Evolutionary conservation across 805 yeast species (phyloP), one percentile per base, ranked within the genome.

Genomic region (Saccharomycopsis vini): DNA sequence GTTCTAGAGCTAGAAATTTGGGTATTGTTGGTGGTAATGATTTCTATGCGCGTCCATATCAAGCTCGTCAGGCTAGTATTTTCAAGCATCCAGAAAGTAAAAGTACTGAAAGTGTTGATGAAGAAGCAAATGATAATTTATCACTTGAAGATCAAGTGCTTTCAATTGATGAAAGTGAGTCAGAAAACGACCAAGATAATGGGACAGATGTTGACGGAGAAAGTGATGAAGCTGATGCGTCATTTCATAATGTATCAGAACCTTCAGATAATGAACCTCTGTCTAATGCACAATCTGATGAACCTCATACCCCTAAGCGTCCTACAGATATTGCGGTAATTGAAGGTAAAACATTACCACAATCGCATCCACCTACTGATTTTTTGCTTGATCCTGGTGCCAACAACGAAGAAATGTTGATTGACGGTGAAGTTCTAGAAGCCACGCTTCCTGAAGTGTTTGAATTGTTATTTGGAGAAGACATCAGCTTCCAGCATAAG

Each of bases 391-490:
- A 32, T 30, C 70, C 72, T 2, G 68, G 63, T 2, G 55, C 57
- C 3, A 68, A 70, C 16, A 66, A 72, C 10, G 87, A 79, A 52
- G 73, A 65, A 36, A 58, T 74, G 3, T 65, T 82, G 28, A 63
- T 76, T 4, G 63, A 66, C 20, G 72, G 73, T 31, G 74, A 71
- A 20, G 64, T 62, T 1, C 62, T 83, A 30, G 62, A 69, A 13
- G 89, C 84, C 1, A 92, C 97, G 1, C 64, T 90, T 3, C 96
- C 96, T 0, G 68, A 81, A 0, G 72, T 87, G 0, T 86, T 70
- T 54, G 75, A 74, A 44, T 54, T 89, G 6, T 52, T 88, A 39
- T 90, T 81, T 62, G 95, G 95, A 21, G 64, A 69, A 4, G 71
- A 68, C 31, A 49, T 56, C 4, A 52, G 59, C 3, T 70, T 76